A percentile compares a stretch with the other conserved stretches of the same genome.
Evolutionary conservation across 768 basidiomycete genomes (phyloP).

Genomic region (Hypholoma sublateritium): DNA sequence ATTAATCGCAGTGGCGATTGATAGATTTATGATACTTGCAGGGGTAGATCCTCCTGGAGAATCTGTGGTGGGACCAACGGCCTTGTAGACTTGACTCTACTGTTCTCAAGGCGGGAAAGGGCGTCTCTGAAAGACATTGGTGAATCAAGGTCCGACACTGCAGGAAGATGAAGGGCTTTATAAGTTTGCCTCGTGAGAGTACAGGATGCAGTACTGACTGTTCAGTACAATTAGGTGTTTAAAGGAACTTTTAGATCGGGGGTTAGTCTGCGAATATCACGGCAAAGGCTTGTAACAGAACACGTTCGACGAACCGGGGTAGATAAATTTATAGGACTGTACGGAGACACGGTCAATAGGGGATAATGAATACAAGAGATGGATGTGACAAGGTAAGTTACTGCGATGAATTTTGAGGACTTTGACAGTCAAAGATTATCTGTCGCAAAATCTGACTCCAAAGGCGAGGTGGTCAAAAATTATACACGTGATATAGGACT

Average conservation of each 20-base stretch:
- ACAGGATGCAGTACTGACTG: constrained; percentile 1
- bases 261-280: background rate
- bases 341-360: background rate
- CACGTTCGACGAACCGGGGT: constrained; percentile 8
- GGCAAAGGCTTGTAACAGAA: background rate
- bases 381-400: background rate
- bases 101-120: constrained; percentile 79
- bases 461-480: constrained; percentile 7
- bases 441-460: constrained; percentile 8
- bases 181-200: constrained; percentile 15
- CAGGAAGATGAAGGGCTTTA: constrained; percentile 11
- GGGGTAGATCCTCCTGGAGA: constrained; percentile 88
- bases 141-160: constrained; percentile 57
- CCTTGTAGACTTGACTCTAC: constrained; percentile 80
- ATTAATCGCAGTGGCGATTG: background rate
- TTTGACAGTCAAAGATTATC: constrained; percentile 2
- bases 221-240: background rate
- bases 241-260: constrained; percentile 1
- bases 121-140: constrained; percentile 79
- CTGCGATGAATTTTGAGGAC: background rate
- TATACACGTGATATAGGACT: constrained; percentile 18
- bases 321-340: constrained; percentile 1
- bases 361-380: background rate
- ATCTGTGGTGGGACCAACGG: constrained; percentile 95
- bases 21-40: constrained; percentile 45